Evolutionary conservation across 2,329 filamentous ascomycete species (phyloP).

Genomic region (Fusarium piperis): DNA sequence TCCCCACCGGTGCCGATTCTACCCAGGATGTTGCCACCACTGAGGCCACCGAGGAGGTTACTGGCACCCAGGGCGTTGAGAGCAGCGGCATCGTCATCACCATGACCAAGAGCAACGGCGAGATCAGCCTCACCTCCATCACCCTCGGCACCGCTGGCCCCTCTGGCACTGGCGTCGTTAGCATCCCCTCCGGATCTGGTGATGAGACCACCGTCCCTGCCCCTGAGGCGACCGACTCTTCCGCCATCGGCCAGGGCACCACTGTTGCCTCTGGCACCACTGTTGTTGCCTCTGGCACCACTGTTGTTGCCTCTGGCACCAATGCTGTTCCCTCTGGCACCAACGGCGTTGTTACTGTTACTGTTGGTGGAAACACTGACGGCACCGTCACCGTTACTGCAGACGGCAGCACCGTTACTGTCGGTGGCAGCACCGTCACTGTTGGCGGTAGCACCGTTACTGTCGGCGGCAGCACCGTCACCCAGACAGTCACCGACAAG

Average conservation of each 20-base stretch:
- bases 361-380: too few relatives aligned
- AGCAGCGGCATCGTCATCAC: constrained; percentile 20
- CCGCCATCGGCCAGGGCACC: constrained; percentile 21
- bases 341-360: constrained; percentile 24
- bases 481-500: constrained; percentile 30
- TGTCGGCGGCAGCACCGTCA: constrained; percentile 20
- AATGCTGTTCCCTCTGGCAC: constrained; percentile 8
- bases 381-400: too few relatives aligned
- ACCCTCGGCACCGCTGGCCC: constrained; percentile 24
- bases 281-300: constrained; percentile 6
- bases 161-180: constrained; percentile 24
- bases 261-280: constrained; percentile 5
- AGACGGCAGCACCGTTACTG: constrained; percentile 20
- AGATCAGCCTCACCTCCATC: constrained; percentile 20
- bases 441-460: constrained; percentile 19
- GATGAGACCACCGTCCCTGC: constrained; percentile 7
- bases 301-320: constrained; percentile 7
- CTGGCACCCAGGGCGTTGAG: constrained; percentile 17
- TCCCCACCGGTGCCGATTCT: background rate
- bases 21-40: background rate
- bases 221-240: constrained; percentile 16
- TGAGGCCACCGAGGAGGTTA: constrained; percentile 11
- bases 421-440: constrained; percentile 24
- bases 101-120: constrained; percentile 33
- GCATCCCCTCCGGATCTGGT: background rate